phyloP scores from a whole-genome alignment of 371 early-diverging fungal species.

The Cokeromyces recurvatus region DNA sequence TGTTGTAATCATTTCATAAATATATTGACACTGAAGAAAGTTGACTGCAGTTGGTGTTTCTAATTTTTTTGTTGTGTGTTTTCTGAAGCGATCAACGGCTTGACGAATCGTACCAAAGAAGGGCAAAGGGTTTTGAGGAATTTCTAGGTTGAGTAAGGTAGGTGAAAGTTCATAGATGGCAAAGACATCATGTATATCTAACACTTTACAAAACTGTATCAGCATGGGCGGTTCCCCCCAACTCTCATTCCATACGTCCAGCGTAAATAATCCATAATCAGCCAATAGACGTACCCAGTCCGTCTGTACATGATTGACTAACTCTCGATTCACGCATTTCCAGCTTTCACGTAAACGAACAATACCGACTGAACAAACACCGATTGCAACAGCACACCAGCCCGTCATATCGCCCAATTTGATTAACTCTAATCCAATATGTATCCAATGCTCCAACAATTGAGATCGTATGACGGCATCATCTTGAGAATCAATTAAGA shows the following conservation, averaged over 20 bases:
- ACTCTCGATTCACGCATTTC: constrained; percentile 55
- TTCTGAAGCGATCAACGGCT: constrained; percentile 30
- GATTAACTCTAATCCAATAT: constrained; percentile 53
- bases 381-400: constrained; percentile 73
- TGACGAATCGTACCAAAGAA: constrained; percentile 44
- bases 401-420: constrained; percentile 65
- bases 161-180: no score
- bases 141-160: no score
- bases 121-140: constrained; percentile 12
- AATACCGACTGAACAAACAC: constrained; percentile 69
- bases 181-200: not conserved
- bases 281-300: constrained; percentile 59
- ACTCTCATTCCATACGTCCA: constrained; percentile 27
- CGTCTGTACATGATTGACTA: constrained; percentile 44
- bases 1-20: constrained; percentile 31
- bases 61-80: constrained; percentile 12
- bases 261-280: constrained; percentile 43
- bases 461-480: constrained; percentile 40
- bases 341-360: constrained; percentile 73
- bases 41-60: constrained; percentile 22
- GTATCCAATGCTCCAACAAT: constrained; percentile 73
- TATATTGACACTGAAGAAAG: constrained; percentile 38
- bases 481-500: constrained; percentile 54
- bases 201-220: constrained; percentile 2
- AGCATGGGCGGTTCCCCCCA: constrained; percentile 12